Base-by-base conservation (phyloP, 2,329 filamentous ascomycete species). In the Botryosphaeria dothidea region DNA sequence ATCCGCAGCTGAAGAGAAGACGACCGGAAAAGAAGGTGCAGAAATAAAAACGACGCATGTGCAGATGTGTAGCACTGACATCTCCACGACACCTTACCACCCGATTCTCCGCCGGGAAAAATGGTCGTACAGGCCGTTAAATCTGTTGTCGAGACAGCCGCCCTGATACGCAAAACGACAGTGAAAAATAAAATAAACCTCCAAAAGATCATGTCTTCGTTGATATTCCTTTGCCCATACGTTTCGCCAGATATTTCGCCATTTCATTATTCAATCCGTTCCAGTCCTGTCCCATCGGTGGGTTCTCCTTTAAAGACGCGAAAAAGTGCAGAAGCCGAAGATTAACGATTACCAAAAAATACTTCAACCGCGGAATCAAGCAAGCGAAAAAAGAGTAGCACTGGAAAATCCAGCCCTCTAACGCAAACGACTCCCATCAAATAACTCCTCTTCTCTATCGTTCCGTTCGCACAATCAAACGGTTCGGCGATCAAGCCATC, bases 61-160 rank as follows among this genome's bases (percentile, higher is more conserved):
- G n/a, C 41, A 41, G 38, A 46, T 34, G 56, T 36, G 38, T 46
- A 46, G n/a, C 29, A 17, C 8, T 21, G n/a, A 45, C 38, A 60
- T 25, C 41, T 23, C n/a, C n/a, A n/a, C 13, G 41, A 36, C n/a
- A 21, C 54, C 36, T 21, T n/a, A 15, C 8, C 54, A 25, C 11
- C 38, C 54, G 9, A 31, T 58, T 27, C 36, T 29, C 46, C 31
- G 31, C 31, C 31, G n/a, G 27, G 25, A 31, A 19, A 41, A 38
- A 46, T 29, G 23, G 56, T 34, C 43, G 27, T 60, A 46, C 56
- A 60, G 56, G 56, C 56, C 56, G 56, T 48, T 60, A 46, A 11
- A 31, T 25, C 36, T 38, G 51, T 41, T 34, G 13, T 31, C 54
- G 56, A 60, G 56, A 60, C 56, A 60, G 56, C 56, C 41, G 56